Conservation (phyloP, 257 asterid species). For the Phtheirospermum japonicum region DNA sequence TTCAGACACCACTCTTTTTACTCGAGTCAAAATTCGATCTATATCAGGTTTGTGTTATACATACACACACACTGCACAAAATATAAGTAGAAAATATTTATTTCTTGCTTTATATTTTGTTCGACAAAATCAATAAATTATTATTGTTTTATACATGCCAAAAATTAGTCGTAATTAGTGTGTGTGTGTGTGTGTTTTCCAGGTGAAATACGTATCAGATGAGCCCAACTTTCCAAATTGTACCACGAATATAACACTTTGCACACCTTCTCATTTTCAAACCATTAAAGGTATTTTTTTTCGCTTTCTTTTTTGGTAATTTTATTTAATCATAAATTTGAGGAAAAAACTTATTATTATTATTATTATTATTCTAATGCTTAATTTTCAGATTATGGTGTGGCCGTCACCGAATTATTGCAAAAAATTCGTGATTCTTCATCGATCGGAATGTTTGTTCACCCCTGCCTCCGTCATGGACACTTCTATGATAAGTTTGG, state of each 20-base stretch:
- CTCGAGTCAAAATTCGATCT: constrained; percentile 40
- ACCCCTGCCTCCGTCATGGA: constrained; percentile 30
- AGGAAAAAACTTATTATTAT: no score
- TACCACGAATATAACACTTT: not conserved
- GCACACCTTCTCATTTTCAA: constrained; percentile 25
- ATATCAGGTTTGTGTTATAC: constrained; percentile 31
- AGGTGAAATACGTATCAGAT: constrained; percentile 3
- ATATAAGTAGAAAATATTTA: no score
- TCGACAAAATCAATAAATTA: no score
- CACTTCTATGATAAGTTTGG: not conserved
- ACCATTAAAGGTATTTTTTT: constrained; percentile 24
- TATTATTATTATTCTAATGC: no score
- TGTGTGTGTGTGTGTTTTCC: not conserved
- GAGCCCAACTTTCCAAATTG: constrained; percentile 18
- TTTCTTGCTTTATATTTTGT: no score
- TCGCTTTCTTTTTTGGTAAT: no score
- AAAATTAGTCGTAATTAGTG: no score
- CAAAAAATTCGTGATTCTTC: not conserved
- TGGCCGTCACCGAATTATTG: constrained; percentile 14
- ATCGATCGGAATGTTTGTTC: constrained; percentile 24
- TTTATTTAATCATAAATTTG: no score
- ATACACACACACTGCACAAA: not conserved
- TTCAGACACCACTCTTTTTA: constrained; percentile 43
- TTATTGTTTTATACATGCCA: no score
- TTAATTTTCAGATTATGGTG: constrained; percentile 34